Percentiles rank a stretch among this genome's conserved stretches.
phyloP scores from a whole-genome alignment of 805 yeast species.

The Grigorovia yakushimaensis region DNA sequence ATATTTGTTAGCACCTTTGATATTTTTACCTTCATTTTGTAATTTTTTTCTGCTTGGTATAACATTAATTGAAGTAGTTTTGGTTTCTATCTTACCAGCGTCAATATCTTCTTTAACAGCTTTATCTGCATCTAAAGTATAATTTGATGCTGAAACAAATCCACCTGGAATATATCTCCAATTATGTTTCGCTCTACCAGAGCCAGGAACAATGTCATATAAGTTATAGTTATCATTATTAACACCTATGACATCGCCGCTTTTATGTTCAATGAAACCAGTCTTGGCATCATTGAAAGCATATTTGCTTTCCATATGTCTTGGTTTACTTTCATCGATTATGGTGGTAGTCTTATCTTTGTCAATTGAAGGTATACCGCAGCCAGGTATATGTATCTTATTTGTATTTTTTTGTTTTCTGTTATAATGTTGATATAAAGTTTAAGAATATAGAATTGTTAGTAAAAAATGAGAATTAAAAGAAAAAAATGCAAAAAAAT shows the following conservation, averaged over 20 bases:
- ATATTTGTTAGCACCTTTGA: neutral
- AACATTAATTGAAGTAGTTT: neutral
- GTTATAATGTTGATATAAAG: neutral
- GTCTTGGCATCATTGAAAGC: neutral
- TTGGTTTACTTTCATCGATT: neutral
- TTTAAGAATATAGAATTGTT: neutral
- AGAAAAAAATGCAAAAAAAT: neutral
- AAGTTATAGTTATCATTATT: neutral
- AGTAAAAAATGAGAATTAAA: neutral
- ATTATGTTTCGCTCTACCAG: neutral
- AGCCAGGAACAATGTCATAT: neutral
- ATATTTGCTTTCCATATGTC: neutral
- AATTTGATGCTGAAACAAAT: neutral
- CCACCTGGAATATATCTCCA: neutral
- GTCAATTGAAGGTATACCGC: conserved; percentile 4
- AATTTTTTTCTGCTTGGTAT: neutral
- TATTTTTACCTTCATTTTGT: neutral
- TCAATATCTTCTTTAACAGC: neutral
- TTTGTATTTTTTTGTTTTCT: conserved; percentile 1
- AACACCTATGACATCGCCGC: neutral
- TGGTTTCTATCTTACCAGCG: neutral
- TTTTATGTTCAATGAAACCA: neutral
- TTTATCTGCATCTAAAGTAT: neutral
- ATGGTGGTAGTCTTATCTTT: neutral
- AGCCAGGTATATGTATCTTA: conserved; percentile 8